Evolutionary conservation across 495 filamentous ascomycete genomes (phyloP).

Genomic region (Aspergillus coremiiformis): DNA sequence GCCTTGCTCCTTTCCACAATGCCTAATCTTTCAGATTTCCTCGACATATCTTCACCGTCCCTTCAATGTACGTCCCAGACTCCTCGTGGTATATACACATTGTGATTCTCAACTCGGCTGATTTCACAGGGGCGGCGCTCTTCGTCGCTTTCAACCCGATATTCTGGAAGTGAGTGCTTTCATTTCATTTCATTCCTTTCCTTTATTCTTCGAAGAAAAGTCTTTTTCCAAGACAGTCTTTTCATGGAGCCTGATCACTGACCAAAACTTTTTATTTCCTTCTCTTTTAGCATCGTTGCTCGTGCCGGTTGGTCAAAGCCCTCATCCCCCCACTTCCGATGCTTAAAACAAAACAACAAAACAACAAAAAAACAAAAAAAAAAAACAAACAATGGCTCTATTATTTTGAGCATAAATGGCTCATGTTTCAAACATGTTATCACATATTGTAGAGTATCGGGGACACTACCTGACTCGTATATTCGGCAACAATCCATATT

Average conservation of each 20-base stretch:
- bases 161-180: constrained; percentile 48
- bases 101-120: constrained; percentile 28
- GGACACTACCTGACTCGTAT: constrained; percentile 80
- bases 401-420: constrained; percentile 3
- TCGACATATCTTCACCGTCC: constrained; percentile 41
- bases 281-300: constrained; percentile 36
- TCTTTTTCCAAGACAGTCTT: no score
- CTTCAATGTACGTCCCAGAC: constrained; percentile 32
- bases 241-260: constrained; percentile 1
- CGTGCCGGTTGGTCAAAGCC: constrained; percentile 34
- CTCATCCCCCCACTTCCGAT: background rate
- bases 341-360: no score
- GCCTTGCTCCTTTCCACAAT: constrained; percentile 16
- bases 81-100: constrained; percentile 2
- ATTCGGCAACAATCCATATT: constrained; percentile 68
- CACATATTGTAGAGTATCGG: constrained; percentile 65
- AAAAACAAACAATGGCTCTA: background rate
- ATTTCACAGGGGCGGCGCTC: constrained; percentile 36
- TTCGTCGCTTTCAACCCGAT: constrained; percentile 49
- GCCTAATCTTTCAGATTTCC: constrained; percentile 32
- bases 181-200: no score
- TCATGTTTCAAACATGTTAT: constrained; percentile 8
- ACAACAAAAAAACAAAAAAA: no score
- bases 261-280: constrained; percentile 6
- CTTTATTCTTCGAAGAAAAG: background rate